phyloP scores from a whole-genome alignment of 106 monocot species.

The Allium cepa region DNA sequence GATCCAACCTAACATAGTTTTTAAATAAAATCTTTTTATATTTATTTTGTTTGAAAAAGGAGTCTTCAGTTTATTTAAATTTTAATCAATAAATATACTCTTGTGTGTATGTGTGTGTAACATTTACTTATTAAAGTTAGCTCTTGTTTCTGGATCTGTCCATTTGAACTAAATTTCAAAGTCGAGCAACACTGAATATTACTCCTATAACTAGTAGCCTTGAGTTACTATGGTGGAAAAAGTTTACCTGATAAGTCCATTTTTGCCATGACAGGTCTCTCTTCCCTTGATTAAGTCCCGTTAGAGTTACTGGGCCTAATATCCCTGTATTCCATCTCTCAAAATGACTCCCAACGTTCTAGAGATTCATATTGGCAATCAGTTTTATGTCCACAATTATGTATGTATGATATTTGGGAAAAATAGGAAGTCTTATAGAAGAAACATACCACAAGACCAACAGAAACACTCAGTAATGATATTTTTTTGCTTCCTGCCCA shows the following conservation, averaged over 20 bases:
- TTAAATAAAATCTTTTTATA: no score
- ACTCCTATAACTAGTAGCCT: no score
- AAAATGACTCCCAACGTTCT: conserved; percentile 66
- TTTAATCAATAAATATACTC: neutral
- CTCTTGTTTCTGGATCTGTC: no score
- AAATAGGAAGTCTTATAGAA: conserved; percentile 13
- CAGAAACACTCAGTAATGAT: conserved; percentile 72
- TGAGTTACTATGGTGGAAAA: neutral
- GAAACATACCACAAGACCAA: conserved; percentile 62
- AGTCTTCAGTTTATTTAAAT: neutral
- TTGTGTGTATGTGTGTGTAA: no score
- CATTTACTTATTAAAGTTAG: no score
- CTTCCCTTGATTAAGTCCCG: conserved; percentile 53
- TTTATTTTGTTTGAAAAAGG: no score
- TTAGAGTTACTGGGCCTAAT: conserved; percentile 61
- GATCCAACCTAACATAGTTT: no score
- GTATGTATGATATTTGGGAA: neutral
- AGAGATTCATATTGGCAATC: neutral
- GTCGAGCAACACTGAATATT: no score
- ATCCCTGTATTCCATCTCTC: conserved; percentile 72
- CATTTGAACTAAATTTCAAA: no score
- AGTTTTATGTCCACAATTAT: neutral
- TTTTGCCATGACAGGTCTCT: conserved; percentile 76
- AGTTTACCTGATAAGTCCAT: conserved; percentile 65
- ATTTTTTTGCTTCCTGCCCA: conserved; percentile 88